Evolutionary conservation across 1,284 basidiomycete species (phyloP).

Genomic region (Sporisorium iseilematis-ciliati): DNA sequence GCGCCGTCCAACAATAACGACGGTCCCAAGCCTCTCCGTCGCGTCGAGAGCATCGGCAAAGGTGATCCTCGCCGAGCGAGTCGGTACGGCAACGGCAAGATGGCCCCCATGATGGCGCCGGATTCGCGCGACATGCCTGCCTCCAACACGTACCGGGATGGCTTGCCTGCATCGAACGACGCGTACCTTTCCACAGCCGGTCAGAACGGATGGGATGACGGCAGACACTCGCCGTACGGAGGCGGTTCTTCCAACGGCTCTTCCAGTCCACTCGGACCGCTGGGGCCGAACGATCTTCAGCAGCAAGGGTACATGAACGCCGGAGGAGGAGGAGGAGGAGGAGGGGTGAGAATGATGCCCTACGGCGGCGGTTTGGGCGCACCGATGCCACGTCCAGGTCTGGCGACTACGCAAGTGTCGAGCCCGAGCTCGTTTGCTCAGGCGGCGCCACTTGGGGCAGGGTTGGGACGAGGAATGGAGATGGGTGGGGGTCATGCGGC

Average conservation of each 20-base stretch:
- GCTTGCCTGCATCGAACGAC: slow-evolving; percentile 17
- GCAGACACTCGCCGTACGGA: slow-evolving; percentile 24
- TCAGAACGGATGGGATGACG: slow-evolving; percentile 8
- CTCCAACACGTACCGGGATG: slow-evolving; percentile 10
- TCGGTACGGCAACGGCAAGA: slow-evolving; percentile 24
- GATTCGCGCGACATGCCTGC: slow-evolving; percentile 9
- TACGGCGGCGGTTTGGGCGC: slow-evolving; percentile 37
- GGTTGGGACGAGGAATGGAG: slow-evolving; percentile 31
- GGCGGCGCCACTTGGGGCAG: slow-evolving; percentile 29
- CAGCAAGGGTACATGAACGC: slow-evolving; percentile 8
- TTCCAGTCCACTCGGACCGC: slow-evolving; percentile 29
- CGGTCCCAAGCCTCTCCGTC: slow-evolving; percentile 22
- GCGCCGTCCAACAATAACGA: slow-evolving; percentile 19
- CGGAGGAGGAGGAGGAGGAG: too few relatives aligned
- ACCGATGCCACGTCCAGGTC: slow-evolving; percentile 31
- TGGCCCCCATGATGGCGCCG: slow-evolving; percentile 16
- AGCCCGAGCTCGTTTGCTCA: slow-evolving; percentile 29
- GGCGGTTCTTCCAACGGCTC: slow-evolving; percentile 31
- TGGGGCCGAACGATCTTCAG: slow-evolving; percentile 37
- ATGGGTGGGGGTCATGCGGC: slow-evolving; percentile 10
- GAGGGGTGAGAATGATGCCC: slow-evolving; percentile 24
- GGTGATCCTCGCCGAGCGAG: slow-evolving; percentile 39
- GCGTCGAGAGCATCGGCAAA: slow-evolving; percentile 55
- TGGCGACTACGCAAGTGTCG: slow-evolving; percentile 30
- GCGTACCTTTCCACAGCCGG: slow-evolving; percentile 9